A percentile compares a stretch with the other conserved stretches of the same genome.
Conservation (phyloP, 2,329 filamentous ascomycete genomes). For the Colletotrichum sansevieriae region DNA sequence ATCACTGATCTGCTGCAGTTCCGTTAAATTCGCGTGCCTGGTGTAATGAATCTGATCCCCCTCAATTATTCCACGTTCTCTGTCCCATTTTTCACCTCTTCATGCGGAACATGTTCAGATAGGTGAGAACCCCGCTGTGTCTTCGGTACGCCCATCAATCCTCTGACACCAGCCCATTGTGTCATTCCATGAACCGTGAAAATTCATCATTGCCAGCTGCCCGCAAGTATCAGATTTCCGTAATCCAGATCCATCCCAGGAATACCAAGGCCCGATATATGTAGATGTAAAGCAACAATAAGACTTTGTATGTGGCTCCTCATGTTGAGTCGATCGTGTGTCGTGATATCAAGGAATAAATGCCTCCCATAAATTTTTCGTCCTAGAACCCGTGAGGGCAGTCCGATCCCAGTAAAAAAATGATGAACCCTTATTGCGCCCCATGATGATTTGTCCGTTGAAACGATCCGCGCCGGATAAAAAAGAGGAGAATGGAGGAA, state of each 20-base stretch:
- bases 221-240: neutral
- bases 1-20: slow-evolving; percentile 8
- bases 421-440: slow-evolving; percentile 15
- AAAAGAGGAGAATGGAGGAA: neutral
- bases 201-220: slow-evolving; percentile 7
- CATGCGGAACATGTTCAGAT: neutral
- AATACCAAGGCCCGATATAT: neutral
- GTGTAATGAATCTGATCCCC: neutral
- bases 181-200: slow-evolving; percentile 3
- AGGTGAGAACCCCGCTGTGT: neutral
- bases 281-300: neutral
- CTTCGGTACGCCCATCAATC: neutral
- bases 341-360: slow-evolving; percentile 9
- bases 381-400: slow-evolving; percentile 32
- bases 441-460: slow-evolving; percentile 1
- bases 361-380: slow-evolving; percentile 9
- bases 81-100: neutral
- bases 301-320: neutral
- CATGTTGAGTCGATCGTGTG: slow-evolving; percentile 4
- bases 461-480: neutral
- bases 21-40: neutral
- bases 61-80: too few species aligned
- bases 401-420: slow-evolving; percentile 16
- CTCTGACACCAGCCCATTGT: too few species aligned
- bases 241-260: neutral